Percentiles rank a stretch among this genome's conserved stretches.
phyloP scores from a whole-genome alignment of 2,329 filamentous ascomycete species.

The Ambrosiella cleistominuta region DNA sequence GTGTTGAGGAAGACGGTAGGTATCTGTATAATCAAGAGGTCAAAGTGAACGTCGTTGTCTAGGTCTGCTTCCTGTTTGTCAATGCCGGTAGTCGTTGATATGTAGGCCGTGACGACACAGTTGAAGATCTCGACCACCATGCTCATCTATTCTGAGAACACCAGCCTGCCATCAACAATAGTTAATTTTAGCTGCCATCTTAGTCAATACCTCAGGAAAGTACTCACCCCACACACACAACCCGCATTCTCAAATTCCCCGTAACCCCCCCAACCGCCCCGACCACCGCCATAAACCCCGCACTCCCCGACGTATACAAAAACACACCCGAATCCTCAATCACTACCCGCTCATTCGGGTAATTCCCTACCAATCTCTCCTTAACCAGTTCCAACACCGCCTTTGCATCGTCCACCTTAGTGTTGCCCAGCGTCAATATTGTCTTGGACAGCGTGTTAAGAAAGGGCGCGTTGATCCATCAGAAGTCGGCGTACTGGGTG shows the following conservation, averaged over 20 bases:
- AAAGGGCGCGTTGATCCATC: conserved; percentile 1
- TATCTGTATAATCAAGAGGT: conserved; percentile 31
- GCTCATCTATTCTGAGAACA: neutral
- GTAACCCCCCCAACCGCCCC: neutral
- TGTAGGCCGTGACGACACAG: conserved; percentile 30
- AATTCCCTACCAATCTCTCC: conserved; percentile 2
- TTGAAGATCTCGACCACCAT: conserved; percentile 18
- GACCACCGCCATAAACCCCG: conserved; percentile 26
- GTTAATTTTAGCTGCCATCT: neutral
- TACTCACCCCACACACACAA: conserved; percentile 4
- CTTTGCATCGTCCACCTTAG: neutral
- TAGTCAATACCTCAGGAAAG: neutral
- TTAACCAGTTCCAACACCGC: conserved; percentile 1
- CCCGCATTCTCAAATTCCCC: neutral
- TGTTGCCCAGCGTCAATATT: conserved; percentile 1
- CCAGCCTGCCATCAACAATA: neutral
- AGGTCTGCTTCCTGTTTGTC: conserved; percentile 29
- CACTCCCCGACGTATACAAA: conserved; percentile 38
- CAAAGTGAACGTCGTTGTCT: conserved; percentile 23
- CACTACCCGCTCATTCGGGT: neutral
- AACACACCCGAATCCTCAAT: conserved; percentile 26
- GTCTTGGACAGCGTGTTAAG: neutral
- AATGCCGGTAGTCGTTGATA: conserved; percentile 22
- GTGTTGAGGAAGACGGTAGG: conserved; percentile 22
- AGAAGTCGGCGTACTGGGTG: conserved; percentile 1